These are phyloP conservation scores for Cornus controversa DNA, from an alignment of 148 eudicot genomes.

Conservation along the genomic window DNA sequence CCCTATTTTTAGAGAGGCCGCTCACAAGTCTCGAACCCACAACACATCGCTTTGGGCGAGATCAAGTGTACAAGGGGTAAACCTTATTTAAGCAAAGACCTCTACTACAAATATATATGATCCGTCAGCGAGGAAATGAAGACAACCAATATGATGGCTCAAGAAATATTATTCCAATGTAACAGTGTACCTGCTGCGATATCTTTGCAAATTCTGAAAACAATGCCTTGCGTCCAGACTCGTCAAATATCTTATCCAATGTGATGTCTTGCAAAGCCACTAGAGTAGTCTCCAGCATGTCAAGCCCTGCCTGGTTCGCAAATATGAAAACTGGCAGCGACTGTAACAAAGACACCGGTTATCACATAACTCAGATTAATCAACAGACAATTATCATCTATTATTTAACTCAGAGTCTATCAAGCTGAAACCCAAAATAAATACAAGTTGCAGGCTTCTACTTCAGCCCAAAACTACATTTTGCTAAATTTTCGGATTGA, in stretches of 20 bases:
- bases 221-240: conserved; percentile 64
- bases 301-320: conserved; percentile 95
- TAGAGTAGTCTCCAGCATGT: conserved; percentile 94
- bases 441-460: not conserved
- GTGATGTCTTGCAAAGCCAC: conserved; percentile 91
- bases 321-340: conserved; percentile 81
- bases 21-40: too few species aligned
- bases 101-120: not conserved
- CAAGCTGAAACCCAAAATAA: not conserved
- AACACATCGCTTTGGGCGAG: too few species aligned
- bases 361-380: not conserved
- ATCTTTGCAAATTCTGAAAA: conserved; percentile 68
- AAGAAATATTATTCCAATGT: too few species aligned
- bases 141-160: not conserved
- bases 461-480: not conserved
- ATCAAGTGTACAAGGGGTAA: too few species aligned
- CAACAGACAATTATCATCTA: not conserved
- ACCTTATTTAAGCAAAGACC: not conserved
- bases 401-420: not conserved
- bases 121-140: not conserved
- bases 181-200: conserved; percentile 74
- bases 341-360: conserved; percentile 41
- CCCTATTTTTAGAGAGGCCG: too few species aligned
- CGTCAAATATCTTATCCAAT: conserved; percentile 82
- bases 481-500: not conserved